A percentile compares a stretch with the other conserved stretches of the same genome.
These are phyloP conservation scores for Haplosporangium sp. DNA, from an alignment of 371 early-diverging fungal genomes.

Conservation along the genomic window DNA sequence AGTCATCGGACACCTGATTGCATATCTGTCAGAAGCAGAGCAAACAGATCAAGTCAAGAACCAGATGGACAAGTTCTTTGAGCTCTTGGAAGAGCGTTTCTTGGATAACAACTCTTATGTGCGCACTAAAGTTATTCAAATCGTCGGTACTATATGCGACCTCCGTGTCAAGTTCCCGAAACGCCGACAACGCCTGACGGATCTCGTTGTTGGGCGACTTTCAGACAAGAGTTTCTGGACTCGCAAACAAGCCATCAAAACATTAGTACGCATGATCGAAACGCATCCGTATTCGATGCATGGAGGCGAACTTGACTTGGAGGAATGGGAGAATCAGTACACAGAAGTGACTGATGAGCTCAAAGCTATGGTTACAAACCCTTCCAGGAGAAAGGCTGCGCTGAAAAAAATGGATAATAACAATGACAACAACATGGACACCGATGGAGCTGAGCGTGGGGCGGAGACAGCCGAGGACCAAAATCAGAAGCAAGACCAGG, in stretches of 20 bases:
- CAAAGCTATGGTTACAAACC: conserved; percentile 61
- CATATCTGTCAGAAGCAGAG: conserved; percentile 70
- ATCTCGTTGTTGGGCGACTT: conserved; percentile 79
- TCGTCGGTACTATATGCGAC: conserved; percentile 81
- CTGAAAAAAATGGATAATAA: conserved; percentile 17
- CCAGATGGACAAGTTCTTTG: conserved; percentile 80
- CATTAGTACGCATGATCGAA: conserved; percentile 79
- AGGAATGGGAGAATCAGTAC: conserved; percentile 73
- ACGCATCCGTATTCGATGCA: conserved; percentile 93
- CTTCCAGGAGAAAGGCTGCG: conserved; percentile 34
- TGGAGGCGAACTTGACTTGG: conserved; percentile 80
- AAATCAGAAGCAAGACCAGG: no score
- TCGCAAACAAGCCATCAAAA: conserved; percentile 89
- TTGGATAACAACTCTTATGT: conserved; percentile 85
- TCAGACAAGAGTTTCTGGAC: conserved; percentile 92
- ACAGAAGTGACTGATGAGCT: conserved; percentile 72
- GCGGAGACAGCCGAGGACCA: conserved; percentile 12
- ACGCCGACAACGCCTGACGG: conserved; percentile 77
- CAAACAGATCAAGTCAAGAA: conserved; percentile 69
- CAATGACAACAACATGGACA: conserved; percentile 41
- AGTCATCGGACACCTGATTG: conserved; percentile 84
- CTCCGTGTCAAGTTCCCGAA: conserved; percentile 82
- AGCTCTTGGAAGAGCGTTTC: conserved; percentile 91
- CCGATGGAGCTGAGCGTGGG: conserved; percentile 34
- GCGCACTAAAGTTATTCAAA: conserved; percentile 89